phyloP scores from a whole-genome alignment of 768 basidiomycete species.

The Cubamyces sp. region DNA sequence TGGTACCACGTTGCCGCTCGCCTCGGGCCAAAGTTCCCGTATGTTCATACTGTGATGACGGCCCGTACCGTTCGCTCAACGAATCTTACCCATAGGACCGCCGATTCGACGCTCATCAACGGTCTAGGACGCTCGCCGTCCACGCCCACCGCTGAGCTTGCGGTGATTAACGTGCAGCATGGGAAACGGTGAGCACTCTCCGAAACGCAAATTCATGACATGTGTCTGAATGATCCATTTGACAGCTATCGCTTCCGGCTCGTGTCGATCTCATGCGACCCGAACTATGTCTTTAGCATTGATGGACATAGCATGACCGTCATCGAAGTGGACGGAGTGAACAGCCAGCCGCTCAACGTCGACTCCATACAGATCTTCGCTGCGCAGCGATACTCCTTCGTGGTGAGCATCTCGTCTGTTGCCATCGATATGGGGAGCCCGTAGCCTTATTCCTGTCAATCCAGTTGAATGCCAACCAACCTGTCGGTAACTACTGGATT shows the following conservation, averaged over 20 bases:
- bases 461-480: constrained; percentile 28
- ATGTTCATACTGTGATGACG: neutral
- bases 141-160: constrained; percentile 3
- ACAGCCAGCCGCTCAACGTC: constrained; percentile 43
- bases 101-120: constrained; percentile 29
- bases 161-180: constrained; percentile 24
- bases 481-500: constrained; percentile 30
- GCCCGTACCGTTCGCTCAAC: constrained; percentile 18
- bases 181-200: constrained; percentile 15
- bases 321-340: constrained; percentile 50
- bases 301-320: constrained; percentile 48
- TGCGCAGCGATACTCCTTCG: constrained; percentile 58
- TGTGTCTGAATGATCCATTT: neutral
- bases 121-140: constrained; percentile 11
- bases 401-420: constrained; percentile 27
- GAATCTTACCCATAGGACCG: constrained; percentile 18
- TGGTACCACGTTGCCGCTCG: constrained; percentile 38
- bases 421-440: neutral
- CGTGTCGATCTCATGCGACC: constrained; percentile 50
- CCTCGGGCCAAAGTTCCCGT: constrained; percentile 10
- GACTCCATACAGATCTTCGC: constrained; percentile 49
- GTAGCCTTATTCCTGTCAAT: no score
- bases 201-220: neutral
- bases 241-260: constrained; percentile 42
- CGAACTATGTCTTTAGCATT: constrained; percentile 46